Evolutionary conservation across 495 filamentous ascomycete genomes (phyloP), one percentile per base, ranked within the genome.

Genomic region (Astrothelium macrocarpum): DNA sequence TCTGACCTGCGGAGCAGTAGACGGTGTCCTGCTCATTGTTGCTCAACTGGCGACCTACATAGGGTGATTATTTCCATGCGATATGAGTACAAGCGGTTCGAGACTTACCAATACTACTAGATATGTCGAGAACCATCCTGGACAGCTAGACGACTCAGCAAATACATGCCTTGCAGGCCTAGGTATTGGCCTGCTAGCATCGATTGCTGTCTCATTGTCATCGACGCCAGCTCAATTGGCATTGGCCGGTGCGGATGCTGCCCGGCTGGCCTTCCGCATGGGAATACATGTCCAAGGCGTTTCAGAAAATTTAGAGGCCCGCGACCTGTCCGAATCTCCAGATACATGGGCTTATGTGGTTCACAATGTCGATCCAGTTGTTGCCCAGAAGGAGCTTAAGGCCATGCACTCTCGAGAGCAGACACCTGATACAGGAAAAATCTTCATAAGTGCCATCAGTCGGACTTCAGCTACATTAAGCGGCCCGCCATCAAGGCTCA

Each of bases 401-500:
- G 20, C 61, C 1, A 70, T 71, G 56, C 73, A 79, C 32, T 18
- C 28, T 45, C 43, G 5, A 42, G 23, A 29, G n/a, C n/a, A 32
- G 11, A 62, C n/a, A 42, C 53, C 64, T 39, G 32, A 66, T 2
- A 28, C 65, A 16, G 72, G 66, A 42, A 74, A 77, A 42, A 67
- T 78, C 14, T 79, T 76, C 64, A 71, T 79, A 42, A 80, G 77
- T 63, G 75, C 74, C 28, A 66, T 68, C 0, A 71, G 70, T 31
- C 61, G 64, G 2, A 73, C 66, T 7, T 76, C 77, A 10, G 70
- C 77, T 1, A 78, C 71, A 16, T 64, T 80, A 14, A 80, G 71
- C 63, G 79, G 78, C 0, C 79, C 79, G 46, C 79, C 79, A 0
- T 68, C 75, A 2, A 66, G 76, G 16, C 60, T 79, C 1, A 72